Base-by-base conservation (phyloP, 352 stramenopile genomes). In the Aphanomyces euteiches region DNA sequence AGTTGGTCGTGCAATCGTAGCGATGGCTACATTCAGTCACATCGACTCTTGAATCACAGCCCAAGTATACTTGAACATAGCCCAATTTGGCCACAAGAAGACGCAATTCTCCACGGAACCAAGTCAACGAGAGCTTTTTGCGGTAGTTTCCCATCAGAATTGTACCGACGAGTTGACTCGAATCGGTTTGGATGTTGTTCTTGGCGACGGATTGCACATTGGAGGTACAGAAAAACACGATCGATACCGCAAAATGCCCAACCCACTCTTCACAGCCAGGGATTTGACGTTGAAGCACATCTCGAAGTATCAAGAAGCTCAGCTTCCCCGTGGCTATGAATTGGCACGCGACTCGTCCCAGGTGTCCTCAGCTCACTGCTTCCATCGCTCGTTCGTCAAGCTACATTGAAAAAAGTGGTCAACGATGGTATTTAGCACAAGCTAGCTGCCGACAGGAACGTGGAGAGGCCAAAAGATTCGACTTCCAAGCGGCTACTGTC, bases 1-100 rank as follows among this genome's bases (percentile, higher is more conserved):
- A 28, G 43, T 73, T 38, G 59, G 48, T 17, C 75, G 70, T 7
- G 79, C 72, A 28, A 28, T 2, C 21, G 75, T 61, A 28, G 73
- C 74, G 19, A 73, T 28, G 28, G 28, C 79, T 37, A 77, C 68
- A 57, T 80, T 81, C 13, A 82, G 38, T 13, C 79, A 72, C 28
- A 83, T 63, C 28, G 82, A 75, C 72, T 86, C 79, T 48, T 75
- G 71, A 40, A 86, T 65, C 57, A 86, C 78, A 5, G 74, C 75
- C 43, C 77, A 48, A 12, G 81, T 72, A 64, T 86, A 86, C 10
- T 53, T 28, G 72, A 86, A 77, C 65, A 81, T 77, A 4, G 12
- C 19, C 21, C 77, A 72, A 59, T 81, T 76, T 7, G 79, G 74
- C 77, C 10, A 82, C 28, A 38, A 73, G 15, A 8, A 15, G 8